Percentiles rank a stretch among this genome's conserved stretches.
Evolutionary conservation across 352 stramenopile genomes (phyloP).

Genomic region (Phytophthora ohioensis): DNA sequence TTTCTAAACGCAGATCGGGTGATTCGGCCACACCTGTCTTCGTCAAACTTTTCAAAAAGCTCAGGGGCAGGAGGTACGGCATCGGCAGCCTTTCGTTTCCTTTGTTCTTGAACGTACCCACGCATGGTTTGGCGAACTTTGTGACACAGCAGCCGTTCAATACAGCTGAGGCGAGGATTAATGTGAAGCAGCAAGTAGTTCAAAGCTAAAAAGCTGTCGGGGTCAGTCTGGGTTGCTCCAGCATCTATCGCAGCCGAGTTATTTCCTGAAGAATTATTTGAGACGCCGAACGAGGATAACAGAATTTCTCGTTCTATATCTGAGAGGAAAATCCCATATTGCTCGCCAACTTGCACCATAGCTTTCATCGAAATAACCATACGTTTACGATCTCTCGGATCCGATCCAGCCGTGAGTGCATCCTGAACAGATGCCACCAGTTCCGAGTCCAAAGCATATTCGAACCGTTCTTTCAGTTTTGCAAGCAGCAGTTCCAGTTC

Average conservation of each 20-base stretch:
- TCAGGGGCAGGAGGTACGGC: constrained; percentile 38
- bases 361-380: constrained; percentile 22
- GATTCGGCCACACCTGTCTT: constrained; percentile 48
- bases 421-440: constrained; percentile 56
- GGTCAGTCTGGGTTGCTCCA: neutral
- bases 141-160: constrained; percentile 62
- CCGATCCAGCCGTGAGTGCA: constrained; percentile 28
- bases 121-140: constrained; percentile 70
- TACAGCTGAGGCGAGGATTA: constrained; percentile 61
- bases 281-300: constrained; percentile 26
- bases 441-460: constrained; percentile 63
- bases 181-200: constrained; percentile 68
- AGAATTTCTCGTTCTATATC: constrained; percentile 43
- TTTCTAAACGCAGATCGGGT: constrained; percentile 75
- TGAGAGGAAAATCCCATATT: constrained; percentile 46
- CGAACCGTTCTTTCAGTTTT: constrained; percentile 72
- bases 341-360: constrained; percentile 34
- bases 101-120: constrained; percentile 41
- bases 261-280: constrained; percentile 1
- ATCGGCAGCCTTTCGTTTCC: constrained; percentile 31
- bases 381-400: constrained; percentile 24
- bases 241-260: neutral
- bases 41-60: constrained; percentile 71
- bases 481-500: constrained; percentile 61
- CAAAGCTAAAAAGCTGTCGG: constrained; percentile 35